phyloP scores from a whole-genome alignment of 1,139 yeast genomes.

The Zygosaccharomyces sapae region DNA sequence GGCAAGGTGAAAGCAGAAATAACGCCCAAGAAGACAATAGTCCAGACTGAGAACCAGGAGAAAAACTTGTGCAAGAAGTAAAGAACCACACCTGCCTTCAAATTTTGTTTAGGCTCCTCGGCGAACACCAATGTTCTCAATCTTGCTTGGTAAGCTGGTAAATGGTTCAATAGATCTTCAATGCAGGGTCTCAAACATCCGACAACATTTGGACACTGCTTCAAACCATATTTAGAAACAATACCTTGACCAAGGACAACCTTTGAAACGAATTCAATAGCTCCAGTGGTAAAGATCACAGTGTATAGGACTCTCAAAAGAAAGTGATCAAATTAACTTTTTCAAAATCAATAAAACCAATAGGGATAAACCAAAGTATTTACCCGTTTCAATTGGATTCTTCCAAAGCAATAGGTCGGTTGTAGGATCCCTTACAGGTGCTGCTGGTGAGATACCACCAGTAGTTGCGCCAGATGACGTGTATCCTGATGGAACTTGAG shows the following conservation, averaged over 20 bases:
- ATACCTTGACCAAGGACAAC: conserved; percentile 66
- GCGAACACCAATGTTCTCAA: conserved; percentile 35
- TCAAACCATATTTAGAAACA: conserved; percentile 47
- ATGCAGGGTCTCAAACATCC: conserved; percentile 48
- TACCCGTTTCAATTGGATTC: conserved; percentile 74
- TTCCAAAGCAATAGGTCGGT: conserved; percentile 71
- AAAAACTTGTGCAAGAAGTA: conserved; percentile 70
- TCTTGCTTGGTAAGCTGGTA: conserved; percentile 33
- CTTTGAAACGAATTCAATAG: conserved; percentile 66
- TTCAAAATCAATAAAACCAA: conserved; percentile 59
- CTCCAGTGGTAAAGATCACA: conserved; percentile 49
- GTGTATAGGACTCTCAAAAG: conserved; percentile 48
- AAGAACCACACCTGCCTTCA: conserved; percentile 64
- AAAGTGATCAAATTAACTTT: conserved; percentile 65
- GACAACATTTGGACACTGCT: conserved; percentile 35
- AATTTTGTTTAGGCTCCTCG: conserved; percentile 47
- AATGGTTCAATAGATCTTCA: conserved; percentile 28
- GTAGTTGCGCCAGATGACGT: neutral
- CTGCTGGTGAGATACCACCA: neutral
- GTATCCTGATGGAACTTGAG: neutral
- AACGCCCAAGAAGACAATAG: conserved; percentile 54
- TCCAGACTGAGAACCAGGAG: conserved; percentile 70
- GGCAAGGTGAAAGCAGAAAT: conserved; percentile 73
- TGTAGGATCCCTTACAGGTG: conserved; percentile 1
- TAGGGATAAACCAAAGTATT: conserved; percentile 64